phyloP scores from a whole-genome alignment of 441 rosid species.

The California macrophylla region DNA sequence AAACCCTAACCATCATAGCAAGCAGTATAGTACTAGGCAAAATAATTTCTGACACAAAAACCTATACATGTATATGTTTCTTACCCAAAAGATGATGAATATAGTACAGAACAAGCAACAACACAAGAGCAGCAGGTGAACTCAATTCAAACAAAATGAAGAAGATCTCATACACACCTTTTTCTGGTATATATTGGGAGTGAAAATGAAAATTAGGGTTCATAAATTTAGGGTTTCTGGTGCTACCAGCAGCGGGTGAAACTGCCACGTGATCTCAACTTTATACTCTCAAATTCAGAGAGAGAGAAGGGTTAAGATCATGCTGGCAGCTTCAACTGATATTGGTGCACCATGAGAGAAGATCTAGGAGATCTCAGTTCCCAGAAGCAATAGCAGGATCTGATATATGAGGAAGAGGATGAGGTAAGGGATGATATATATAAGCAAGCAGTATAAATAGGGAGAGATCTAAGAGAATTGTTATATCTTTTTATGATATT shows the following conservation, averaged over 20 bases:
- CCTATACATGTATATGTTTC: neutral
- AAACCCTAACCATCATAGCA: neutral
- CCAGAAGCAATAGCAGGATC: constrained; percentile 4
- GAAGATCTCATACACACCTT: neutral
- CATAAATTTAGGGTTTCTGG: constrained; percentile 26
- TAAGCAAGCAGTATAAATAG: neutral
- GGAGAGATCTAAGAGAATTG: neutral
- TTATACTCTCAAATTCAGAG: neutral
- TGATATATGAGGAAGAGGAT: constrained; percentile 14
- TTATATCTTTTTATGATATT: no score
- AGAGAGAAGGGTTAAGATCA: constrained; percentile 61
- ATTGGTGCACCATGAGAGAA: constrained; percentile 36
- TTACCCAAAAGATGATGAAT: neutral
- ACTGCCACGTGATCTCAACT: constrained; percentile 81
- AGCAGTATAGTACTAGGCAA: neutral
- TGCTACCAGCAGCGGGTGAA: constrained; percentile 74
- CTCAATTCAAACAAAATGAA: neutral
- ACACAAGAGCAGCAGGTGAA: neutral
- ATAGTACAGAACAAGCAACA: neutral
- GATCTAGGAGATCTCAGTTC: neutral
- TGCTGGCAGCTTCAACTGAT: constrained; percentile 99
- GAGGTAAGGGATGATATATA: neutral
- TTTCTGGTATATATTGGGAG: neutral
- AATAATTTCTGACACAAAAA: neutral
- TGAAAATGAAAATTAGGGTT: constrained; percentile 21